Evolutionary conservation across 306 rosid species (phyloP).

Genomic region (Lotus japonicus): DNA sequence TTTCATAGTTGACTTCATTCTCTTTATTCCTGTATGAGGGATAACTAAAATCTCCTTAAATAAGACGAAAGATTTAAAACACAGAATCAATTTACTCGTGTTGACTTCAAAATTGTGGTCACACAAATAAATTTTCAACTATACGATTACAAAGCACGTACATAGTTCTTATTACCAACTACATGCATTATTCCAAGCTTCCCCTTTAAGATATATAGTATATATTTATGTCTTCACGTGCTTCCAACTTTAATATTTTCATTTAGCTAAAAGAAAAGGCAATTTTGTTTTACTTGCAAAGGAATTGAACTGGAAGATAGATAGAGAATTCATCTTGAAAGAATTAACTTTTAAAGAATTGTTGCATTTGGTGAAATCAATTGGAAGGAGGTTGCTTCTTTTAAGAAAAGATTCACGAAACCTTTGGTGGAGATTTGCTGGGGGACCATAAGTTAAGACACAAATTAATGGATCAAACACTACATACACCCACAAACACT

Average conservation of each 20-base stretch:
- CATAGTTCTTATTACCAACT: neutral
- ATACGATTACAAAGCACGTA: neutral
- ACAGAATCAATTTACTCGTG: neutral
- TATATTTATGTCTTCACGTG: conserved; percentile 14
- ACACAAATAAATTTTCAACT: conserved; percentile 1
- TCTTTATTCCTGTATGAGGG: neutral
- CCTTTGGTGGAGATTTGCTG: no score
- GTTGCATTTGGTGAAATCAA: no score
- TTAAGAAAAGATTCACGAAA: no score
- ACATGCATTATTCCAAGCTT: conserved; percentile 39
- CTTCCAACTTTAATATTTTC: conserved; percentile 21
- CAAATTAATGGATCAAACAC: no score
- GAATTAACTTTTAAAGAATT: no score
- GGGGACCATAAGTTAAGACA: no score
- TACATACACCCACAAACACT: no score
- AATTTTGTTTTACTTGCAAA: no score
- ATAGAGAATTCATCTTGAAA: no score
- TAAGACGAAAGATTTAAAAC: neutral
- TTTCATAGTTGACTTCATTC: conserved; percentile 7
- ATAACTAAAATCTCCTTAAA: neutral
- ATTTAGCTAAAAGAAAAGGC: no score
- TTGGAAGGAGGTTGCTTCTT: no score
- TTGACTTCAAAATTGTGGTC: conserved; percentile 32
- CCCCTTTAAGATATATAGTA: conserved; percentile 24
- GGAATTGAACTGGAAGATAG: no score